phyloP scores from a whole-genome alignment of 257 asterid genomes.

The Forsythia viridissima region DNA sequence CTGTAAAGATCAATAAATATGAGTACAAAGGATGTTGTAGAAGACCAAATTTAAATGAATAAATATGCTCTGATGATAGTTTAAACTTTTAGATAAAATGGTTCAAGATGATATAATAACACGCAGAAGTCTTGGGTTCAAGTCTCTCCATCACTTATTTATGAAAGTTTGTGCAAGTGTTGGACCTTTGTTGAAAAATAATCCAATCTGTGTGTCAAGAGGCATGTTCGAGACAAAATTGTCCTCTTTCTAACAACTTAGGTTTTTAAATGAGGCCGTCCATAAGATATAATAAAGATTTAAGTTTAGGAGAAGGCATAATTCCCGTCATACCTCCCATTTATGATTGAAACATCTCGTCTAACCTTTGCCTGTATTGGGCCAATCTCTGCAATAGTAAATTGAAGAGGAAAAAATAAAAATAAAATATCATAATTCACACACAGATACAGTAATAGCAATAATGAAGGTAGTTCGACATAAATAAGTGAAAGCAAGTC shows the following conservation, averaged over 20 bases:
- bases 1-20: background rate
- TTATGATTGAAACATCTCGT: slow-evolving; percentile 34
- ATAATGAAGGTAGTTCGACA: background rate
- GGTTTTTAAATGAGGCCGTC: no score
- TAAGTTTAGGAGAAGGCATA: background rate
- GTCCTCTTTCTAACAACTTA: no score
- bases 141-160: background rate
- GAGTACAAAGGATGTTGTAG: background rate
- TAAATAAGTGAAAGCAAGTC: background rate
- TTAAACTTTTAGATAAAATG: no score
- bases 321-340: background rate
- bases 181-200: background rate
- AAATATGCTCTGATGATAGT: no score
- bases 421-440: background rate
- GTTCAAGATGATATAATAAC: background rate
- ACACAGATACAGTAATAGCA: background rate
- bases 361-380: slow-evolving; percentile 49
- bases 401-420: background rate
- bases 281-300: background rate
- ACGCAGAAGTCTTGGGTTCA: background rate
- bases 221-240: background rate
- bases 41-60: background rate
- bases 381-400: slow-evolving; percentile 45
- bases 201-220: background rate
- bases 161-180: background rate